Base-by-base conservation (phyloP, 2,329 filamentous ascomycete genomes). In the Xylogone sp. region DNA sequence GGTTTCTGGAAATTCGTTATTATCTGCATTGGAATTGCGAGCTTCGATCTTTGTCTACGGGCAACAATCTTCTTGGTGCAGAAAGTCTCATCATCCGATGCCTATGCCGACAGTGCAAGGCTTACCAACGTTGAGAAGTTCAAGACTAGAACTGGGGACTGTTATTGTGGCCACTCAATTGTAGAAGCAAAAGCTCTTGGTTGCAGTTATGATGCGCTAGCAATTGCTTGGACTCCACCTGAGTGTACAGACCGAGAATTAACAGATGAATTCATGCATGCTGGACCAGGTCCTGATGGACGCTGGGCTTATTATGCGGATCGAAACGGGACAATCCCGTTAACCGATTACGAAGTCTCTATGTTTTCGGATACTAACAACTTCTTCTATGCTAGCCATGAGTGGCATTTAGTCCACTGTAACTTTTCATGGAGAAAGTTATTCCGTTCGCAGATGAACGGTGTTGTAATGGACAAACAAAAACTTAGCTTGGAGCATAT, bases 361-460 rank as follows among this genome's bases (percentile, higher is more conserved):
- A 45, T 68, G 46, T 59, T 52, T 21, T 57, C 59, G 48, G 45
- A 49, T 47, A 46, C 34, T 8, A 55, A 29, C 7, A 51, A 43
- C 12, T 44, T 47, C 3, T 64, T 63, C 46, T 64, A 54, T 34
- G 45, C 55, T 2, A 57, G 57, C 16, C 45, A 53, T 9, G 43
- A 59, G 2, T 70, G 67, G 67, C 67, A 70, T 51, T 48, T 66
- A 0, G 54, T 57, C 1, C 67, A 69, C 46, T 70, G 68, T 50
- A 45, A 62, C 3, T 68, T 62, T 24, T 68, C 68, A 52, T 70
- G 68, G 68, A 58, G 59, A 43, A 68, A 69, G 54, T 39, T 56
- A 44, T 54, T 47, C 16, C 49, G 60, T 7, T 48, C 52, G 18
- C 20, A 45, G 8, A 20, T 50, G 9, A 58, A 43, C 2, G 57